Evolutionary conservation across 2,329 filamentous ascomycete species (phyloP).

Genomic region (Didymella glomerata): DNA sequence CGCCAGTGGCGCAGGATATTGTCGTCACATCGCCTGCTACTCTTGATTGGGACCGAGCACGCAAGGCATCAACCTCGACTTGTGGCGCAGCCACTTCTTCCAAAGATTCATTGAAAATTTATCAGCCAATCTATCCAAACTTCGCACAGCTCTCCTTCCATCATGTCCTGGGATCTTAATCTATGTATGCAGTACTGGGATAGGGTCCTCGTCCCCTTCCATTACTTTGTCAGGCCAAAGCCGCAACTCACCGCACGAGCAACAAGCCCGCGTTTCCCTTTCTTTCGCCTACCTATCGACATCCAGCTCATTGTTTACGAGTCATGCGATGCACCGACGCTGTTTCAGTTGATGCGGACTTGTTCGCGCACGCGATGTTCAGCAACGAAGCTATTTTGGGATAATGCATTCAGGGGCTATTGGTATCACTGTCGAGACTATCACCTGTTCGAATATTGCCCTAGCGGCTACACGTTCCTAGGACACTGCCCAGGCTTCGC

Average conservation of each 20-base stretch:
- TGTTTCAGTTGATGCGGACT: constrained; percentile 16
- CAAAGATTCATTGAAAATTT: not conserved
- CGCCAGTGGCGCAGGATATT: not conserved
- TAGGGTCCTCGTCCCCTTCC: constrained; percentile 1
- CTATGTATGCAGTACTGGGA: not conserved
- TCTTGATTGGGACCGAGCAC: not conserved
- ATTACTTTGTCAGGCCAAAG: constrained; percentile 8
- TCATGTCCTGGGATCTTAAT: not conserved
- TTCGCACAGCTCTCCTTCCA: not conserved
- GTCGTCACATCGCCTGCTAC: not conserved
- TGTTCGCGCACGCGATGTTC: constrained; percentile 10
- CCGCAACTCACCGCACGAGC: not conserved
- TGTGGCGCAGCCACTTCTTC: not conserved
- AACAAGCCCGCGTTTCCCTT: constrained; percentile 15
- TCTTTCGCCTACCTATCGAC: constrained; percentile 36
- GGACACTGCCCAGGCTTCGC: not conserved
- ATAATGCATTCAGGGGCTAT: not conserved
- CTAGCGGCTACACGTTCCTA: not conserved
- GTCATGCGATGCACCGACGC: constrained; percentile 19
- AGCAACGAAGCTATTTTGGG: constrained; percentile 18
- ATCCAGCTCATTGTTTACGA: constrained; percentile 36
- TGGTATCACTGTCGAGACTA: constrained; percentile 3
- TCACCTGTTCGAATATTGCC: not conserved
- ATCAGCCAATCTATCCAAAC: not conserved
- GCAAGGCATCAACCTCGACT: not conserved